phyloP scores from a whole-genome alignment of 2,329 filamentous ascomycete genomes.

The Aureobasidium sp. region DNA sequence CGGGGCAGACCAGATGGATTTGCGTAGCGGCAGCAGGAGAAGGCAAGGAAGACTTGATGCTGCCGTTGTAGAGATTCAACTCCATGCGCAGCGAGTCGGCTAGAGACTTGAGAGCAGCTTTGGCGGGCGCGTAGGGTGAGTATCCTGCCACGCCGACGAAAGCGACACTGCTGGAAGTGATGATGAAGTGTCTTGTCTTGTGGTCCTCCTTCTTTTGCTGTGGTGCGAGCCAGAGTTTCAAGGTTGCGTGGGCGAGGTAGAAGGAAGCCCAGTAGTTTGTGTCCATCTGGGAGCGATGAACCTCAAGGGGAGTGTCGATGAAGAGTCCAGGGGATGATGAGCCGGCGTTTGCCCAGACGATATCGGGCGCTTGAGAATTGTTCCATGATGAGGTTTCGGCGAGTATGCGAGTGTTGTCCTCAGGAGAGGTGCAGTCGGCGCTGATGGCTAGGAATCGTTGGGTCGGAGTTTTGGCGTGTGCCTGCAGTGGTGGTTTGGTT shows the following conservation, averaged over 20 bases:
- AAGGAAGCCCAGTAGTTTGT: conserved; percentile 83
- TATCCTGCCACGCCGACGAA: conserved; percentile 79
- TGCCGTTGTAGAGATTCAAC: conserved; percentile 73
- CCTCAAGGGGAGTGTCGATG: conserved; percentile 61
- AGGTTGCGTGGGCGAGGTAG: conserved; percentile 75
- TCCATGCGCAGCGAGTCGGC: conserved; percentile 81
- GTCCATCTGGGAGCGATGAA: conserved; percentile 74
- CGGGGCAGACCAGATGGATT: conserved; percentile 76
- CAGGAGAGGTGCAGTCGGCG: conserved; percentile 67
- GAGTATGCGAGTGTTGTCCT: conserved; percentile 65
- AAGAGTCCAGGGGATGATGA: conserved; percentile 68
- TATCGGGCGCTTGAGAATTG: conserved; percentile 62
- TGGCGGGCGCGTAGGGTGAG: conserved; percentile 72
- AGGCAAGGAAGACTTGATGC: conserved; percentile 35
- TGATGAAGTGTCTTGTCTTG: conserved; percentile 67
- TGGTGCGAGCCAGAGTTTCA: conserved; percentile 63
- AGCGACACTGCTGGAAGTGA: conserved; percentile 72
- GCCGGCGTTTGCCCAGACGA: conserved; percentile 89
- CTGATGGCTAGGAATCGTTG: conserved; percentile 81
- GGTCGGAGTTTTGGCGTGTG: conserved; percentile 8
- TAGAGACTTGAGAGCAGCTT: conserved; percentile 75
- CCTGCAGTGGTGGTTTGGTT: not conserved
- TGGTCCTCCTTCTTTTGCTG: conserved; percentile 23
- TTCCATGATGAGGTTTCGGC: conserved; percentile 74
- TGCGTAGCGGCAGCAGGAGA: conserved; percentile 57